Evolutionary conservation across 1,284 basidiomycete species (phyloP), one percentile per base, ranked within the genome.

Genomic region (Pyrrhoderma lamaoense): DNA sequence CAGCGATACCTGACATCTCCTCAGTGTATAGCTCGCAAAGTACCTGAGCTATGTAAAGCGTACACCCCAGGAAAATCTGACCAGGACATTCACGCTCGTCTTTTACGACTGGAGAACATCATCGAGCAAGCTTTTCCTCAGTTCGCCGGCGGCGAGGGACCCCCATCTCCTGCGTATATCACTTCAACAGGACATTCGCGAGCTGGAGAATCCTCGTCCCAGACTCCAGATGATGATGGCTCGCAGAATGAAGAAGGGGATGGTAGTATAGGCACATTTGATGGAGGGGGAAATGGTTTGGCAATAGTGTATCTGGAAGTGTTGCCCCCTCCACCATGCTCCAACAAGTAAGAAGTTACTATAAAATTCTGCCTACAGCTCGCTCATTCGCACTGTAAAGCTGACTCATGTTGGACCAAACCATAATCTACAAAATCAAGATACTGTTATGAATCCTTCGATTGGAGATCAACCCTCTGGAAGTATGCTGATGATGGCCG

Each of bases 61-160:
- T 90, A 90, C 61, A 89, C 85, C 5, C 88, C 87, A 5, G 87
- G 87, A 47, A 90, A 89, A 64, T 74, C 79, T 8, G 88, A 90
- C 64, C 84, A 89, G 62, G 87, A 90, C 65, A 68, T 90, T 42
- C 79, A 76, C 58, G 75, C 78, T 36, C 79, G 87, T 51, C 67
- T 90, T 21, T 72, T 80, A 42, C 74, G 88, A 47, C 71, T 90
- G 16, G 87, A 90, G 61, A 81, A 85, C 56, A 87, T 90, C 46
- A 75, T 90, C 47, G 87, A 90, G 58, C 66, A 74, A 55, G 88
- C 86, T 2, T 64, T 90, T 3, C 87, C 88, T 36, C 85, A 89
- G 53, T 86, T 77, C 60, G 13, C 34, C 14, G 37, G 44, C 8
- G 22, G 36, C 9, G 43, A 42, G 3, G 46, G 42, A 35, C 54